Percentiles rank a stretch among this genome's conserved stretches.
Conservation (phyloP, 805 yeast species). For the Myxozyma nipponensis region DNA sequence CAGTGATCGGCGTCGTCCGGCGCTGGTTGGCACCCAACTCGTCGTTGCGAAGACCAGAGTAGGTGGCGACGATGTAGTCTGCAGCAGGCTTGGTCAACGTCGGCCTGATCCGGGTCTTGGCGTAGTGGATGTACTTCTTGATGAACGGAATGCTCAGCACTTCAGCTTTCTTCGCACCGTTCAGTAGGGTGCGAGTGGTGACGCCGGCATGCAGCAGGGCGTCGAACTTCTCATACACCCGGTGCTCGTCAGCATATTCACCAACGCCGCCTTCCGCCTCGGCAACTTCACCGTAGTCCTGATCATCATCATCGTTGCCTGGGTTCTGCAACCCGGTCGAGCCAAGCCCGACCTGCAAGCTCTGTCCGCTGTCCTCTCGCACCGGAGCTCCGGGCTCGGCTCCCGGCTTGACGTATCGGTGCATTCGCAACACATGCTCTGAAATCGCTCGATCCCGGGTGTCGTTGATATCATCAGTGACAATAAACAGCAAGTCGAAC, state of each 20-base stretch:
- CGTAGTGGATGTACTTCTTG: conserved; percentile 89
- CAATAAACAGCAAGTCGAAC: conserved; percentile 91
- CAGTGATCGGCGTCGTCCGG: conserved; percentile 90
- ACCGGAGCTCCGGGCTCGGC: conserved; percentile 90
- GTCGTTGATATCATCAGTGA: conserved; percentile 90
- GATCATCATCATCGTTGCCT: conserved; percentile 52
- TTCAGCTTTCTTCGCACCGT: conserved; percentile 41
- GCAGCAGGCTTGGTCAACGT: conserved; percentile 72
- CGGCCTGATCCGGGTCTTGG: conserved; percentile 83
- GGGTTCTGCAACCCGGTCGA: conserved; percentile 47
- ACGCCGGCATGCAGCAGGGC: conserved; percentile 82
- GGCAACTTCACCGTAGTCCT: conserved; percentile 43
- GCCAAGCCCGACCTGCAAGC: conserved; percentile 74
- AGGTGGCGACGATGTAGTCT: conserved; percentile 72
- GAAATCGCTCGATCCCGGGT: conserved; percentile 79
- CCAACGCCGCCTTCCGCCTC: conserved; percentile 51
- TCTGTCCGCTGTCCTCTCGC: conserved; percentile 61
- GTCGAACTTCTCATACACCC: conserved; percentile 78
- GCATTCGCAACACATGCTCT: conserved; percentile 93
- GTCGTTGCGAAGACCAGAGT: conserved; percentile 77
- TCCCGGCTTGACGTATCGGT: conserved; percentile 83
- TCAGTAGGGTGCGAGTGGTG: conserved; percentile 36
- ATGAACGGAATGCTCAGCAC: conserved; percentile 77
- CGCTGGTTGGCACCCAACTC: conserved; percentile 44
- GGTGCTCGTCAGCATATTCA: conserved; percentile 34